Percentiles rank a stretch among this genome's conserved stretches.
These are phyloP conservation scores for Calocera cornea DNA, from an alignment of 768 basidiomycete species.

Conservation along the genomic window DNA sequence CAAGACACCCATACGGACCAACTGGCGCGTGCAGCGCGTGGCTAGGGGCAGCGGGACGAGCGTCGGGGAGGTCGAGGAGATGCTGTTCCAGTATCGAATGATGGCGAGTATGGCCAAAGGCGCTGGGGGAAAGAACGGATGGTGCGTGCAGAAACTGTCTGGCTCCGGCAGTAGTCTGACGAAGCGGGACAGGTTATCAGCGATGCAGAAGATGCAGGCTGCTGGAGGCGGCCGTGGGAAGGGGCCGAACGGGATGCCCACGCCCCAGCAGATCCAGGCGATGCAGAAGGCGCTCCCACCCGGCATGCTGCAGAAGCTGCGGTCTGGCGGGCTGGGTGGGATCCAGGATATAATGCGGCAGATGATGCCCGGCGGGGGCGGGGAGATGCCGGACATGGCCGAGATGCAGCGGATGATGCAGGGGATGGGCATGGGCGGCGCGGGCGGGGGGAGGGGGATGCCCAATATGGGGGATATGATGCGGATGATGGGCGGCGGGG, in stretches of 20 bases:
- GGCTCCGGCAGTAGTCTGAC: neutral
- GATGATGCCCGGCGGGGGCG: slow-evolving; percentile 69
- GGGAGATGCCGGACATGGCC: slow-evolving; percentile 82
- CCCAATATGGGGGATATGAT: slow-evolving; percentile 27
- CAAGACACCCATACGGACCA: slow-evolving; percentile 61
- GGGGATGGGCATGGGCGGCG: slow-evolving; percentile 54
- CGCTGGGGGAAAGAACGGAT: slow-evolving; percentile 93
- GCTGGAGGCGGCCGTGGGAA: slow-evolving; percentile 76
- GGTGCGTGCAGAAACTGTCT: slow-evolving; percentile 42
- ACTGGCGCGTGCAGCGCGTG: slow-evolving; percentile 80
- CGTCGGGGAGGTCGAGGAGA: slow-evolving; percentile 94
- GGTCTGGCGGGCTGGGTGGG: slow-evolving; percentile 44
- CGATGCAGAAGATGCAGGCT: slow-evolving; percentile 87
- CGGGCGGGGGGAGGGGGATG: slow-evolving; percentile 25
- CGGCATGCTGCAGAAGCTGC: slow-evolving; percentile 90
- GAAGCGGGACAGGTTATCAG: slow-evolving; percentile 45
- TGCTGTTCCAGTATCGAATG: slow-evolving; percentile 93
- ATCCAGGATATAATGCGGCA: slow-evolving; percentile 98
- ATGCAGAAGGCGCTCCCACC: slow-evolving; percentile 94
- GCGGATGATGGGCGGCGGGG: slow-evolving; percentile 32
- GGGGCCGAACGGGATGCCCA: slow-evolving; percentile 78
- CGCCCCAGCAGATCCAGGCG: slow-evolving; percentile 83
- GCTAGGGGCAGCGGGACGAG: slow-evolving; percentile 88
- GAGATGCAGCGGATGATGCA: slow-evolving; percentile 93
- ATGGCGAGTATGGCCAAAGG: slow-evolving; percentile 99